A percentile compares a stretch with the other conserved stretches of the same genome.
phyloP scores from a whole-genome alignment of 345 rosid genomes.

The Hirschfeldia incana region DNA sequence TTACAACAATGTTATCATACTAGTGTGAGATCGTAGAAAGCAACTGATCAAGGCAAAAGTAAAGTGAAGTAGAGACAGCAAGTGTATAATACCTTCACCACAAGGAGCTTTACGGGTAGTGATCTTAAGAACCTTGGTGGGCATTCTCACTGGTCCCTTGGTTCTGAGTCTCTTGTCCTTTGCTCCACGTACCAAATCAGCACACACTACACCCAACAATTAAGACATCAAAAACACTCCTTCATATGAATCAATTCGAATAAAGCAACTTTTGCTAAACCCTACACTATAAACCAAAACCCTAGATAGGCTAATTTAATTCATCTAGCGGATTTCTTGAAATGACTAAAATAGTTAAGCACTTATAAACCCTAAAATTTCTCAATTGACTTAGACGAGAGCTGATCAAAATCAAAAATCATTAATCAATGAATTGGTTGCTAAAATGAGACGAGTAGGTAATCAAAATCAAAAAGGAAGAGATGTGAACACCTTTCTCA shows the following conservation, averaged over 20 bases:
- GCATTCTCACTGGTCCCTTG: slow-evolving; percentile 58
- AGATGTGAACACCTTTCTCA: slow-evolving; percentile 55
- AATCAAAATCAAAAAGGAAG: not conserved
- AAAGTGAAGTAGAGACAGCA: not conserved
- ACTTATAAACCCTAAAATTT: not conserved
- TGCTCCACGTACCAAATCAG: slow-evolving; percentile 51
- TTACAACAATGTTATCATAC: too few relatives aligned
- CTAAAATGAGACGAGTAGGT: not conserved
- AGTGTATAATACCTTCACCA: slow-evolving; percentile 48
- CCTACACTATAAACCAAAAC: not conserved
- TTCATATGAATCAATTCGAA: not conserved
- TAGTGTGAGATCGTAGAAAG: not conserved
- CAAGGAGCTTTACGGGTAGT: slow-evolving; percentile 54
- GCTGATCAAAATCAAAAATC: not conserved
- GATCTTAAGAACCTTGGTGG: slow-evolving; percentile 48
- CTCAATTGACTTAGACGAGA: not conserved
- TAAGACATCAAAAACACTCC: not conserved
- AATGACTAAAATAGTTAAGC: not conserved
- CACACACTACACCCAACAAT: slow-evolving; percentile 34
- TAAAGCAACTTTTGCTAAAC: not conserved
- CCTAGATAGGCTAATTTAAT: not conserved
- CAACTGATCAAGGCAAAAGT: not conserved
- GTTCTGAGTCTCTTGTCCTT: slow-evolving; percentile 46
- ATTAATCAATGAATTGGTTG: too few relatives aligned
- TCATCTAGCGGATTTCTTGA: not conserved